phyloP scores from a whole-genome alignment of 2,329 filamentous ascomycete species.

The Grosmannia clavigera region DNA sequence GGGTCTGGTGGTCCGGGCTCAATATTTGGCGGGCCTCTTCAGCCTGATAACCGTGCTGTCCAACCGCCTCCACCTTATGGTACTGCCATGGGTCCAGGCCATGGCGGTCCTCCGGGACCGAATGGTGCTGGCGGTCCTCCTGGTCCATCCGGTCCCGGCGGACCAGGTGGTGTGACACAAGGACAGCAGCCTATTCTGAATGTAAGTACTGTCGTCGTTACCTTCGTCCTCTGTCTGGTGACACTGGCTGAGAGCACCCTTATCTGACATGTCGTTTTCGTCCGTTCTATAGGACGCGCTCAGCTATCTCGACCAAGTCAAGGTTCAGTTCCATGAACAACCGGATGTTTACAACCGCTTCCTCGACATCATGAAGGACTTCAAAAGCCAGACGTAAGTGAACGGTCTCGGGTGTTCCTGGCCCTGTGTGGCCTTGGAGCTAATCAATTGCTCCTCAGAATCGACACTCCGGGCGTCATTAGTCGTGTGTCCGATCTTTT shows the following conservation, averaged over 20 bases:
- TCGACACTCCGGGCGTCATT: slow-evolving; percentile 95
- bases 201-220: slow-evolving; percentile 28
- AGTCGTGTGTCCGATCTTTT: slow-evolving; percentile 93
- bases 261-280: neutral
- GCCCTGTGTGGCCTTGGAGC: neutral
- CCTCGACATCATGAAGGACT: slow-evolving; percentile 98
- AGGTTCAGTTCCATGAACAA: slow-evolving; percentile 93
- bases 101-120: slow-evolving; percentile 21
- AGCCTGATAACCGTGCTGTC: slow-evolving; percentile 46
- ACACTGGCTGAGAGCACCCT: neutral
- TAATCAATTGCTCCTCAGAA: slow-evolving; percentile 33
- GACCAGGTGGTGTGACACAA: slow-evolving; percentile 52
- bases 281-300: slow-evolving; percentile 50
- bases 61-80: slow-evolving; percentile 48
- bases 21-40: slow-evolving; percentile 59
- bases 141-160: slow-evolving; percentile 16
- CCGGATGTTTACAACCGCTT: slow-evolving; percentile 97
- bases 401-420: neutral
- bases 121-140: neutral
- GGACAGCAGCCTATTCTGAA: slow-evolving; percentile 78
- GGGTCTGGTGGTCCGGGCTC: slow-evolving; percentile 47
- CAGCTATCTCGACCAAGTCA: slow-evolving; percentile 95
- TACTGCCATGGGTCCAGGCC: slow-evolving; percentile 24
- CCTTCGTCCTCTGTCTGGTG: neutral
- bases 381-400: slow-evolving; percentile 87